Conservation (phyloP, 768 basidiomycete genomes). For the Flagelloscypha sp. region DNA sequence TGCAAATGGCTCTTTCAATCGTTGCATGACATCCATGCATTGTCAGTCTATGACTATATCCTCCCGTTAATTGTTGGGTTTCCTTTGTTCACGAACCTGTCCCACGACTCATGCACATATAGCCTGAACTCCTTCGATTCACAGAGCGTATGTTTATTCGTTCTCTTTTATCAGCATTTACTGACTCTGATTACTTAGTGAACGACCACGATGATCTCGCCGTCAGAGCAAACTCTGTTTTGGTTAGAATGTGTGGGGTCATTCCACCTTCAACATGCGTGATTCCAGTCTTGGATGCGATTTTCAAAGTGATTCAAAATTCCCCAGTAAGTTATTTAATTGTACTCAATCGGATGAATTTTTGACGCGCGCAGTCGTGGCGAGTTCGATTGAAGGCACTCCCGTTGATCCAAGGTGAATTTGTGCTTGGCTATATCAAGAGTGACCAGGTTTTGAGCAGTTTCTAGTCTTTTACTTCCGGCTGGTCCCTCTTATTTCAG, state of each 20-base stretch:
- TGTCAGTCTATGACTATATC: conserved; percentile 72
- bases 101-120: conserved; percentile 6
- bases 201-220: conserved; percentile 70
- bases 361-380: conserved; percentile 72
- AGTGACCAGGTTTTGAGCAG: background rate
- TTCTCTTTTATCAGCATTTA: conserved; percentile 4
- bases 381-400: conserved; percentile 78
- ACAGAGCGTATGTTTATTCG: conserved; percentile 45
- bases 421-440: background rate
- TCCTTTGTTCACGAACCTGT: background rate
- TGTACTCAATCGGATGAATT: conserved; percentile 4
- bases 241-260: conserved; percentile 82
- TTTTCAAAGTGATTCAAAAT: conserved; percentile 68
- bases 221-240: conserved; percentile 53
- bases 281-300: conserved; percentile 56
- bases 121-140: conserved; percentile 73
- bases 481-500: conserved; percentile 72
- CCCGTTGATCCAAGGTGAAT: conserved; percentile 69
- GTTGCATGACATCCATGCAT: conserved; percentile 70
- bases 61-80: conserved; percentile 44
- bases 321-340: conserved; percentile 49
- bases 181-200: conserved; percentile 27
- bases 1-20: conserved; percentile 75
- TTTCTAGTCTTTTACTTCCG: conserved; percentile 76
- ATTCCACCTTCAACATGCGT: conserved; percentile 67